phyloP scores from a whole-genome alignment of 345 rosid species.

The Gossypium turneri region DNA sequence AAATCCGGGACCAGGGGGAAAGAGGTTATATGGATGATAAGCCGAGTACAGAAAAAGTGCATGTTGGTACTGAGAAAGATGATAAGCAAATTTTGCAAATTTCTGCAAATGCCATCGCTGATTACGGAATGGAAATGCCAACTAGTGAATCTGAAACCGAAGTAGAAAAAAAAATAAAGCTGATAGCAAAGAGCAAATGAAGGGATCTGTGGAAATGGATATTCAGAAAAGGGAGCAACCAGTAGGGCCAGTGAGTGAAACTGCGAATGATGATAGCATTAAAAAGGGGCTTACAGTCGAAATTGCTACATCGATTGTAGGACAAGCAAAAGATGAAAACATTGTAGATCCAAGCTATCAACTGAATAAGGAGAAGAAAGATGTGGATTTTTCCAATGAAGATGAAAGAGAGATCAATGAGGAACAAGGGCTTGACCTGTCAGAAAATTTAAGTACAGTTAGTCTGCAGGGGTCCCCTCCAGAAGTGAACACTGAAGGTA shows the following conservation, averaged over 20 bases:
- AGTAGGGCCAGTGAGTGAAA: background rate
- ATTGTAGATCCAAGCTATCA: conserved; percentile 1
- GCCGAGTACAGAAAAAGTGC: background rate
- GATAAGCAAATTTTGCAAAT: background rate
- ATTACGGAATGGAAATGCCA: conserved; percentile 6
- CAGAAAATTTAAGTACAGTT: conserved; percentile 14
- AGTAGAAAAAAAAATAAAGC: conserved; percentile 17
- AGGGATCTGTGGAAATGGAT: background rate
- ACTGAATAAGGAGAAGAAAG: conserved; percentile 4
- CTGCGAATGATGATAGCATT: background rate
- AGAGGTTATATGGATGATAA: conserved; percentile 13
- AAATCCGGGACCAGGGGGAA: conserved; percentile 37
- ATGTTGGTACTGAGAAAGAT: conserved; percentile 8
- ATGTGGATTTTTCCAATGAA: conserved; percentile 12
- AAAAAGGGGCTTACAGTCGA: background rate
- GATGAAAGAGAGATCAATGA: conserved; percentile 26
- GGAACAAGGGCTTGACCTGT: conserved; percentile 16
- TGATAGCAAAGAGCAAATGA: background rate
- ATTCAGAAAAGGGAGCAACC: background rate
- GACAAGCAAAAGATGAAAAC: background rate
- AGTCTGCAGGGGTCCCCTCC: conserved; percentile 5
- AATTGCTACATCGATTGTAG: conserved; percentile 1
- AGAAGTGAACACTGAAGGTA: conserved; percentile 21
- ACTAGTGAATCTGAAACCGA: conserved; percentile 9
- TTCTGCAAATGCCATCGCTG: background rate